Base-by-base conservation (phyloP, 495 filamentous ascomycete genomes). In the Oleoguttula mirabilis region DNA sequence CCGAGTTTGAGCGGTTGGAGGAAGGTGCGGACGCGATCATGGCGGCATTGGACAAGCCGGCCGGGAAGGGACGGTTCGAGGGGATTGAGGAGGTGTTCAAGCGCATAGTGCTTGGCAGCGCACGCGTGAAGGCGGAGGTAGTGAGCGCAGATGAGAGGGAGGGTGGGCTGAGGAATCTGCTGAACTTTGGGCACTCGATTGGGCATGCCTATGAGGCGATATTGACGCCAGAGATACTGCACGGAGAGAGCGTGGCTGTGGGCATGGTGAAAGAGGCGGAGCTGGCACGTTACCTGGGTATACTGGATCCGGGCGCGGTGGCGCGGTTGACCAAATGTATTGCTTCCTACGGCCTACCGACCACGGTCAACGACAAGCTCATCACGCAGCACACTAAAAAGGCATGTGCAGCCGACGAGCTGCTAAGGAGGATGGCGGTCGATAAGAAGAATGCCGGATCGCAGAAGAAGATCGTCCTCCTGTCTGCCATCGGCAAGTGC, bases 201-300 rank as follows among this genome's bases (percentile, higher is more conserved):
- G 90, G 90, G 27, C 90, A 98, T 64, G 90, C 92, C 30, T 84
- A 84, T 54, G 90, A 98, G 62, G 90, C 92, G 2, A 85, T 98
- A 36, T 72, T 95, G 19, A 92, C 93, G 2, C 90, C 90, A 12
- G 87, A 98, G 58, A 79, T 96, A 28, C 72, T 98, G 11, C 90
- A 98, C 55, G 90, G 90, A 22, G 90, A 98, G 60, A 83, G 80
- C 53, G 90, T 98, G 19, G 84, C 92, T 27, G 90, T 96, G 48
- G 90, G 90, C 21, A 96, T 96, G 90, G 84, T 96, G 21, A 92
- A 88, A 60, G 90, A 98, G 60, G 90, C 92, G 19, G 87, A 94
- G 57, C 69, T 98, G 32, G 83, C 92, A 36, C 75, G 92, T 28
- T 82, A 90, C 58, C 72, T 96, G 7, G 92, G 90, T 14, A 72